These are phyloP conservation scores for Lactarius hengduanensis DNA, from an alignment of 768 basidiomycete species.

Conservation along the genomic window DNA sequence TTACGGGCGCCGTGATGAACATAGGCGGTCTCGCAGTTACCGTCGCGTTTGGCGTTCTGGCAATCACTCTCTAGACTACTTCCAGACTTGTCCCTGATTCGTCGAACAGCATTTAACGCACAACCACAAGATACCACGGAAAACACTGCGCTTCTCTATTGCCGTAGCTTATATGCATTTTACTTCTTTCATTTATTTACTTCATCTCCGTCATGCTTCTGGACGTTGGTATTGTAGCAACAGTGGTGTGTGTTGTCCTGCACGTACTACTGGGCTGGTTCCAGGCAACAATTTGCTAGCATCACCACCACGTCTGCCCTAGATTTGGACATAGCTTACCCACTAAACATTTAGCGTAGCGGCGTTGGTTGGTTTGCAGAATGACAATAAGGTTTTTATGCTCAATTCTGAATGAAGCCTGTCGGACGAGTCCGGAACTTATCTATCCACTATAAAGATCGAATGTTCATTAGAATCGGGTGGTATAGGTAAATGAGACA, in stretches of 20 bases:
- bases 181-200: neutral
- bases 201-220: neutral
- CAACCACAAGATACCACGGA: slow-evolving; percentile 17
- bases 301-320: neutral
- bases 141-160: neutral
- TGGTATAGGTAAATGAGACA: neutral
- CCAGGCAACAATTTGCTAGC: neutral
- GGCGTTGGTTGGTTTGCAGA: neutral
- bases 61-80: slow-evolving; percentile 3
- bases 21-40: neutral
- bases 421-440: neutral
- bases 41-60: slow-evolving; percentile 2
- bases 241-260: neutral
- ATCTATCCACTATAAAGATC: neutral
- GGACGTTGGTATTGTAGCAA: neutral
- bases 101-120: neutral
- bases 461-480: neutral
- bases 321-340: neutral
- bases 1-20: neutral
- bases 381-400: neutral
- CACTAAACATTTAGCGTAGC: neutral
- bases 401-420: neutral
- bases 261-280: slow-evolving; percentile 10
- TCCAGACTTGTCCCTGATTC: neutral
- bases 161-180: slow-evolving; percentile 1